Base-by-base conservation (phyloP, 331 rosid genomes). In the Pyrus hybrid region DNA sequence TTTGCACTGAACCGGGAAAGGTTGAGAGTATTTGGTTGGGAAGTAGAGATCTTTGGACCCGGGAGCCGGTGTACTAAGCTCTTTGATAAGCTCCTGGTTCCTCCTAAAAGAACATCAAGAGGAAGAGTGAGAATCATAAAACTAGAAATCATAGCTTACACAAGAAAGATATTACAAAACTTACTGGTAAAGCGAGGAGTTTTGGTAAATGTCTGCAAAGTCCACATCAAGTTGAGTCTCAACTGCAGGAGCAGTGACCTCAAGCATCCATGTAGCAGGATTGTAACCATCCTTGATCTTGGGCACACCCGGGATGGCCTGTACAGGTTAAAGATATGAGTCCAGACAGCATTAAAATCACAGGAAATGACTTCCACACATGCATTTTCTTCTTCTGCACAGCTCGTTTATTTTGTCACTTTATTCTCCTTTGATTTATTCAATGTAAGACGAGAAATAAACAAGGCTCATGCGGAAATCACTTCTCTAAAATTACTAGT, bases 231-330 rank as follows among this genome's bases (percentile, higher is more conserved):
- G 83, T 72, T 83, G 87, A 79, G 73, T 22, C 78, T 85, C 88
- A 73, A 83, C 74, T 17, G 81, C 14, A 26, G 86, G 85, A 75
- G 86, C 77, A 67, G 83, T 88, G 70, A 88, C 83, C 29, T 87
- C 91, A 71, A 87, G 83, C 91, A 87, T 87, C 91, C 91, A 87
- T 67, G 91, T 87, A 7, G 91, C 87, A 47, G 91, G 91, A 81
- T 87, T 87, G 57, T 75, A 77, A 13, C 89, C 91, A 18, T 87
- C 89, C 67, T 53, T 83, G 29, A 85, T 83, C 85, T 81, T 88
- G 45, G 85, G 67, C 63, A 88, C 87, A n/a, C 86, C 83, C 1
- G 80, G 81, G 41, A 85, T 62, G 13, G 63, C 84, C 91, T 87
- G 78, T 33, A 30, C 35, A 18, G 63, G 43, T 57, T 63, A 16